Base-by-base conservation (phyloP, 1,284 basidiomycete genomes). In the Macrocystidia cucumis region DNA sequence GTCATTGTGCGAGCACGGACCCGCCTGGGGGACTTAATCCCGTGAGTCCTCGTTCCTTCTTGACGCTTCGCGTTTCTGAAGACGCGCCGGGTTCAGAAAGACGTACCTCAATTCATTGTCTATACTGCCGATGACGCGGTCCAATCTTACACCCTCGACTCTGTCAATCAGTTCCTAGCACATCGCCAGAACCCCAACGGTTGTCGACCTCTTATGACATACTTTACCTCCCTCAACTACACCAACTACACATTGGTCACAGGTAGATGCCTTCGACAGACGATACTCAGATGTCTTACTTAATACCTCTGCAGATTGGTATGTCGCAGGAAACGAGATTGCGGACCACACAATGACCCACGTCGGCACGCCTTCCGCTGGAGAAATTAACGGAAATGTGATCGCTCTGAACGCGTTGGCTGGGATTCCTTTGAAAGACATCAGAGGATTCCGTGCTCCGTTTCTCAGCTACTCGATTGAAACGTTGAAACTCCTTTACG, bases 311-410 rank as follows among this genome's bases (percentile, higher is more conserved):
- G 9, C 34, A 60, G 84, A 90, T 55, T 88, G 80, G 78, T 89
- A 66, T 55, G 83, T 89, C 28, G 79, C 78, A 5, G 86, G 87
- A 23, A 89, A 90, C 55, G 86, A 91, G 52, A 84, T 91, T 43
- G 85, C 80, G n/a, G 86, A 89, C 57, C 84, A 87, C 57, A 87
- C 84, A 78, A 88, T 90, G 80, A 86, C 84, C n/a, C 86, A 89
- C 56, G 77, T 85, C 41, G 81, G 76, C 35, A 56, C 65, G 14
- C 78, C 78, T 5, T 62, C 72, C 1, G 50, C 64, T 5, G 72
- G 73, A 27, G 80, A 89, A 56, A 75, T 90, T 43, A 72, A 83
- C 50, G 86, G 87, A 38, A 89, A 89, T 54, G 65, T 90, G 19
- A 77, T 86, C 41, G 81, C 85, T 9, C 69, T 89, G 37, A 90